Evolutionary conservation across 108 stramenopile species (phyloP), one percentile per base, ranked within the genome.

Genomic region (Discostella stelligeroides): DNA sequence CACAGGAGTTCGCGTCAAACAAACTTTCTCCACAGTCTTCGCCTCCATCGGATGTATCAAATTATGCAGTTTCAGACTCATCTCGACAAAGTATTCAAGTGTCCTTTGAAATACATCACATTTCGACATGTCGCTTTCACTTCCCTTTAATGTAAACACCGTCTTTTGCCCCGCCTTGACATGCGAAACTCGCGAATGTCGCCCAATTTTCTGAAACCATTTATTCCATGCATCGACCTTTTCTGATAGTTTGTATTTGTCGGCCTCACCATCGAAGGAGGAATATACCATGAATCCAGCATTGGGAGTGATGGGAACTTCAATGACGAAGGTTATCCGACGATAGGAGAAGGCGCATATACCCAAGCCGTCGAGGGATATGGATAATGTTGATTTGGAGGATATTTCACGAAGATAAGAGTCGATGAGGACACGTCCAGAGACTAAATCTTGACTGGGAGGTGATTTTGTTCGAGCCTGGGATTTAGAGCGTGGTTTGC

Each of bases 321-420:
- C 75, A 14, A 76, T 76, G 21, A 76, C 75, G 29, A 76, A 76
- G 45, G 67, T 76, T 18, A 62, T 68, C 13, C 61, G 60, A 1
- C 75, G 54, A 38, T 76, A 76, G 14, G 67, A 69, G 61, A 76
- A 76, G 55, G 75, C 75, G 25, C 75, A 76, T 42, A 76, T 68
- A 10, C 75, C 75, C 68, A 68, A 68, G 13, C 67, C 67, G 43
- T 76, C 75, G 9, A 76, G 56, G 37, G 75, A 63, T 14, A 76
- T 62, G 24, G 67, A 68, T 51, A 76, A 53, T 63, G 56, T 76
- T 9, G 67, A 68, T 46, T 76, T 68, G 13, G 60, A 68, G 21
- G 60, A 62, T 9, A 76, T 76, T 58, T 76, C 75, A 25, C 56
- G 61, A 12, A 76, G 62, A 17, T 76, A 76, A 8, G 75, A 76